These are phyloP conservation scores for Coleophoma eucalyptorum DNA, from an alignment of 2,329 filamentous ascomycete species.

Conservation along the genomic window DNA sequence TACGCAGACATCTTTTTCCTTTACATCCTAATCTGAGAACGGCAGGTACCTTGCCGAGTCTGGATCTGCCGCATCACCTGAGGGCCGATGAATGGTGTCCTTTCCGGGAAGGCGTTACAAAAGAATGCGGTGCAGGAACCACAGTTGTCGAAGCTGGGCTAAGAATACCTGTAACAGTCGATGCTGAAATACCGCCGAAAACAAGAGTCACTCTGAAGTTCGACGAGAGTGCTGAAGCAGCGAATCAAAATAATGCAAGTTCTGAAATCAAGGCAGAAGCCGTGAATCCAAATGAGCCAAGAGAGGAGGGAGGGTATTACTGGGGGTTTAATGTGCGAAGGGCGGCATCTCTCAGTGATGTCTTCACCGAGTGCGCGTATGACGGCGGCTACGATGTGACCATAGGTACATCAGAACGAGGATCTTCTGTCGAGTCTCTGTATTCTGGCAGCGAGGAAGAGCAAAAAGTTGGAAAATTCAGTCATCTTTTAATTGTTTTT, in stretches of 20 bases:
- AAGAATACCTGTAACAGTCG: constrained; percentile 42
- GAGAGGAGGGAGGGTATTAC: constrained; percentile 76
- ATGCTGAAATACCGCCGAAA: constrained; percentile 55
- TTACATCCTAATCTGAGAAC: constrained; percentile 73
- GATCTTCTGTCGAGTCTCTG: constrained; percentile 33
- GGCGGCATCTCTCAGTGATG: constrained; percentile 60
- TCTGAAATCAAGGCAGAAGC: constrained; percentile 43
- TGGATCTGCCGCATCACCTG: constrained; percentile 85
- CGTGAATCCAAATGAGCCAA: constrained; percentile 64
- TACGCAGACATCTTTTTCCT: constrained; percentile 72
- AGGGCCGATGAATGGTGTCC: constrained; percentile 72
- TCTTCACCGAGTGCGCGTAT: constrained; percentile 75
- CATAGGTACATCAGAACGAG: constrained; percentile 80
- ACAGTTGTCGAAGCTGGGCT: constrained; percentile 57
- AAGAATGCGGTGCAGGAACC: constrained; percentile 37
- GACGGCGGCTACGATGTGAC: constrained; percentile 78
- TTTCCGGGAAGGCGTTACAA: constrained; percentile 74
- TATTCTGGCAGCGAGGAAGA: constrained; percentile 19
- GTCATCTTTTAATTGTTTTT: constrained; percentile 74
- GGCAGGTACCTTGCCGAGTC: constrained; percentile 68
- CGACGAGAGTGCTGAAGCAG: constrained; percentile 38
- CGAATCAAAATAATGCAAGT: constrained; percentile 18
- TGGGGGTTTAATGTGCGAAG: constrained; percentile 78
- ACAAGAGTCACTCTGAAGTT: constrained; percentile 74
- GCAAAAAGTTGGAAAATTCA: constrained; percentile 41